phyloP scores from a whole-genome alignment of 441 rosid genomes.

The Euphorbia schlechtendalii region DNA sequence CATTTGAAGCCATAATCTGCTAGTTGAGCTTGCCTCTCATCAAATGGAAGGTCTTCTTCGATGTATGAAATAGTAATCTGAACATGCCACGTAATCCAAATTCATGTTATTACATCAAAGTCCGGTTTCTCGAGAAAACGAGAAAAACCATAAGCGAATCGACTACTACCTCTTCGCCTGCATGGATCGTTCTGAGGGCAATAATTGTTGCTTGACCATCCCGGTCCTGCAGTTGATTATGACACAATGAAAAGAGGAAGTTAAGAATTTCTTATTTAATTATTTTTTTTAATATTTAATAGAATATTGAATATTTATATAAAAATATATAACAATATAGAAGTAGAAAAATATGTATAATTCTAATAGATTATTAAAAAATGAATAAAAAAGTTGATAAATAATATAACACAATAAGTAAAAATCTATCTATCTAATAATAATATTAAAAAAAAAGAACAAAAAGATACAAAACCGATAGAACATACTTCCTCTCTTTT shows the following conservation, averaged over 20 bases:
- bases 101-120: neutral
- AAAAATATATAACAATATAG: too few species aligned
- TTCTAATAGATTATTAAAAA: too few species aligned
- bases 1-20: constrained; percentile 83
- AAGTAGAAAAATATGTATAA: too few species aligned
- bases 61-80: constrained; percentile 75
- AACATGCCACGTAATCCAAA: constrained; percentile 2
- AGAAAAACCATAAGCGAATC: neutral
- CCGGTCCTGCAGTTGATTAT: constrained; percentile 45
- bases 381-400: too few species aligned
- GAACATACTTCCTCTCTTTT: constrained; percentile 72
- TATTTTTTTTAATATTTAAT: too few species aligned
- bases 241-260: neutral
- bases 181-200: constrained; percentile 46
- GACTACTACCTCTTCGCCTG: constrained; percentile 84
- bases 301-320: too few species aligned
- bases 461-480: too few species aligned
- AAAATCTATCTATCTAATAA: too few species aligned
- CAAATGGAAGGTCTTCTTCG: constrained; percentile 59
- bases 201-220: constrained; percentile 79
- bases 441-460: too few species aligned
- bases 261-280: too few species aligned
- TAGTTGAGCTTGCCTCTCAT: constrained; percentile 60
- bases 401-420: too few species aligned
- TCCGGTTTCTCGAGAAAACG: neutral